A percentile compares a stretch with the other conserved stretches of the same genome.
These are phyloP conservation scores for Aspergillus cavernicola DNA, from an alignment of 495 filamentous ascomycete species.

Conservation along the genomic window DNA sequence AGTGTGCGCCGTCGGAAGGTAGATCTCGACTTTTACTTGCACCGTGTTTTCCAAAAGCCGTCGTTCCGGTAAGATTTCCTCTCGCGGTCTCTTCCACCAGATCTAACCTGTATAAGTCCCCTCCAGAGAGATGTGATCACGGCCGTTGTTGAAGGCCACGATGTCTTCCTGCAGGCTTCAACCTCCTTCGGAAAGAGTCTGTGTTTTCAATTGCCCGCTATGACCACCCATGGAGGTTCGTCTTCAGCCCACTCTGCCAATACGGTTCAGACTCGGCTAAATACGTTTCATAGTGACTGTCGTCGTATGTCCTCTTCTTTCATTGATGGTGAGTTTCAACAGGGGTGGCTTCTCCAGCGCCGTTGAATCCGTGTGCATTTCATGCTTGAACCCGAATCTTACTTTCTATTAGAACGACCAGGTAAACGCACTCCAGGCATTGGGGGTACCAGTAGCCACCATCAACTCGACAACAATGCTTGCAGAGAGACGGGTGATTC, in stretches of 20 bases:
- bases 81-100: not conserved
- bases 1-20: slow-evolving; percentile 26
- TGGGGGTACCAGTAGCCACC: slow-evolving; percentile 74
- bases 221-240: slow-evolving; percentile 80
- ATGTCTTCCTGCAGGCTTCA: slow-evolving; percentile 95
- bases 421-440: slow-evolving; percentile 70
- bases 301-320: slow-evolving; percentile 84
- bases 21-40: slow-evolving; percentile 84
- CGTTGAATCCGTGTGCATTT: not conserved
- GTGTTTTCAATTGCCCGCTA: slow-evolving; percentile 89
- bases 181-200: slow-evolving; percentile 94
- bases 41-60: slow-evolving; percentile 74
- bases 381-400: not conserved
- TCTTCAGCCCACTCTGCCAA: slow-evolving; percentile 4
- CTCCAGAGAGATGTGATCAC: slow-evolving; percentile 83
- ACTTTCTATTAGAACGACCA: slow-evolving; percentile 67
- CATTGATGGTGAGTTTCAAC: slow-evolving; percentile 69
- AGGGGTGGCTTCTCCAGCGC: not conserved
- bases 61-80: slow-evolving; percentile 57
- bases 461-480: slow-evolving; percentile 76
- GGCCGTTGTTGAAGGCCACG: slow-evolving; percentile 74
- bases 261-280: slow-evolving; percentile 9
- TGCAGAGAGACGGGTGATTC: slow-evolving; percentile 61
- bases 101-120: slow-evolving; percentile 52
- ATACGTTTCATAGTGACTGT: slow-evolving; percentile 62